These are phyloP conservation scores for Schizochytrium sp. DNA, from an alignment of 108 stramenopile genomes.

Conservation along the genomic window DNA sequence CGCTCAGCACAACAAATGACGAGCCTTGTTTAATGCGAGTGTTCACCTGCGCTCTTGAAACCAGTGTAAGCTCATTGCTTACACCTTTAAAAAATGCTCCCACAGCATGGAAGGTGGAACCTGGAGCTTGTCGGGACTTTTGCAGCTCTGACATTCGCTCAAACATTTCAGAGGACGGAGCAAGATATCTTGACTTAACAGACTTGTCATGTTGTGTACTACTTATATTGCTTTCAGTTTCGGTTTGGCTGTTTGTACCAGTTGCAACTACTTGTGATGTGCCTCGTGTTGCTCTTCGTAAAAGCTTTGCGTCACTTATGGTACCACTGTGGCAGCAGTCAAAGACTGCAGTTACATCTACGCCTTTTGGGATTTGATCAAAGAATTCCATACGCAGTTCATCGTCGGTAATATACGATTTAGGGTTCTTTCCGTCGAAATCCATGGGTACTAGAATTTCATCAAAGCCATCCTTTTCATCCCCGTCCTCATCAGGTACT, in stretches of 20 bases:
- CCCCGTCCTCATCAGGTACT: constrained; percentile 76
- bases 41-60: background rate
- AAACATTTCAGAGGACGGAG: too few species aligned
- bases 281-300: background rate
- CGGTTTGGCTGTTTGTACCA: too few species aligned
- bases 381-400: constrained; percentile 83
- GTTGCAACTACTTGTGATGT: too few species aligned
- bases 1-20: constrained; percentile 18
- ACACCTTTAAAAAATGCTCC: too few species aligned
- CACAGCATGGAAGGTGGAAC: too few species aligned
- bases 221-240: too few species aligned
- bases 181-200: too few species aligned
- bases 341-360: constrained; percentile 82
- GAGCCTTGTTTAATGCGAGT: background rate
- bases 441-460: constrained; percentile 91
- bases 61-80: too few species aligned
- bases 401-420: constrained; percentile 89
- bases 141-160: too few species aligned
- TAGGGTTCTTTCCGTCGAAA: constrained; percentile 71
- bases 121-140: too few species aligned
- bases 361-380: constrained; percentile 81
- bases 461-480: constrained; percentile 81
- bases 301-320: background rate
- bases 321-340: constrained; percentile 89
- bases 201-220: too few species aligned